Conservation (phyloP, 2,329 filamentous ascomycete species). For the Sphaerulina populicola region DNA sequence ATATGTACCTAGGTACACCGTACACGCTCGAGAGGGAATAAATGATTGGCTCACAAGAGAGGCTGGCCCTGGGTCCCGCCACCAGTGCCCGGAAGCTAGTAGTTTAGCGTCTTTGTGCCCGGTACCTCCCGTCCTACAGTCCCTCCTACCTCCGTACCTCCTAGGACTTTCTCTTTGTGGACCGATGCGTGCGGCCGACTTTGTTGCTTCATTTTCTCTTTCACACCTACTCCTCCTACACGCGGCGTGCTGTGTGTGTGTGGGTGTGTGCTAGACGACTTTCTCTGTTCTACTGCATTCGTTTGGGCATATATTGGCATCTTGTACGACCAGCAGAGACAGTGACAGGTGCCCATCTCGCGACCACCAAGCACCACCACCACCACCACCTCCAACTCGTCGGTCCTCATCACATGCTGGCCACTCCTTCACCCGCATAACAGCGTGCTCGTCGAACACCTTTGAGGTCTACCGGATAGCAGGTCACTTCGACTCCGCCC, state of each 20-base stretch:
- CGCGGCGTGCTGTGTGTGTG: neutral
- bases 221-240: neutral
- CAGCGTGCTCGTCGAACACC: slow-evolving; percentile 43
- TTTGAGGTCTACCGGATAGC: slow-evolving; percentile 81
- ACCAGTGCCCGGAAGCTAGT: too few species aligned
- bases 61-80: too few species aligned
- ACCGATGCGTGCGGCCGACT: too few species aligned
- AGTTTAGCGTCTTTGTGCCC: too few species aligned
- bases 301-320: neutral
- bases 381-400: too few species aligned
- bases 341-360: neutral
- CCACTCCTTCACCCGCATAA: neutral
- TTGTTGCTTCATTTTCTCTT: neutral
- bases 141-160: too few species aligned
- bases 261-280: neutral
- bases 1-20: too few species aligned
- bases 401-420: neutral
- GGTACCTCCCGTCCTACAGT: too few species aligned
- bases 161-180: too few species aligned
- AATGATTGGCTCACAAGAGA: too few species aligned
- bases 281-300: neutral
- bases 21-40: too few species aligned
- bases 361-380: neutral
- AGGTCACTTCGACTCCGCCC: slow-evolving; percentile 49
- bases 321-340: neutral